These are phyloP conservation scores for Trichoderma citrinoviride DNA, from an alignment of 2,329 filamentous ascomycete genomes.

Conservation along the genomic window DNA sequence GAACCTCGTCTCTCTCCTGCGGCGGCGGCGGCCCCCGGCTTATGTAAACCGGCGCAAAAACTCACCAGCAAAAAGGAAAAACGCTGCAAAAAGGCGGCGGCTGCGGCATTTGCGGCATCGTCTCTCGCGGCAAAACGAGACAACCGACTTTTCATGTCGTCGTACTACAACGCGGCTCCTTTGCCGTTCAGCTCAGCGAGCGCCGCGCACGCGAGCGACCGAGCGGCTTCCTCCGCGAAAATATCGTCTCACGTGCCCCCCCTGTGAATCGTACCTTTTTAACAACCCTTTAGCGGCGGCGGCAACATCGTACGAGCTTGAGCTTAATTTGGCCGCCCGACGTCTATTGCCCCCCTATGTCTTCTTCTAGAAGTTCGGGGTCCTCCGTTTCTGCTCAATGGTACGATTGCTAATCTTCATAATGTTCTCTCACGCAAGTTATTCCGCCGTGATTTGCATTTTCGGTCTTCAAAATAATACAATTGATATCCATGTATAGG, in stretches of 20 bases:
- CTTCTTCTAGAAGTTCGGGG: slow-evolving; percentile 4
- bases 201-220: slow-evolving; percentile 3
- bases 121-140: neutral
- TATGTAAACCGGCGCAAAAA: neutral
- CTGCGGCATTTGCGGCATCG: slow-evolving; percentile 19
- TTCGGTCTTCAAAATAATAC: neutral
- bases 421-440: neutral
- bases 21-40: slow-evolving; percentile 11
- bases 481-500: too few relatives aligned
- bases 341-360: neutral
- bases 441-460: neutral
- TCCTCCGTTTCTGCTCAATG: neutral
- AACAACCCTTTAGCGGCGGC: neutral
- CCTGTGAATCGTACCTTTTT: neutral
- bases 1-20: neutral
- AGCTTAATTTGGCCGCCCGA: neutral
- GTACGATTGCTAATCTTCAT: neutral
- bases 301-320: slow-evolving; percentile 11
- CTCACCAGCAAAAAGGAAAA: neutral
- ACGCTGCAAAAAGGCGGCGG: neutral
- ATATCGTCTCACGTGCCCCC: neutral
- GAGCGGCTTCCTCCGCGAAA: slow-evolving; percentile 9
- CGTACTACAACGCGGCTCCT: too few relatives aligned
- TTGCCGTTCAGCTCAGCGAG: neutral
- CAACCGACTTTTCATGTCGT: too few relatives aligned